phyloP scores from a whole-genome alignment of 805 yeast genomes.

The Barnettozyma botsteinii region DNA sequence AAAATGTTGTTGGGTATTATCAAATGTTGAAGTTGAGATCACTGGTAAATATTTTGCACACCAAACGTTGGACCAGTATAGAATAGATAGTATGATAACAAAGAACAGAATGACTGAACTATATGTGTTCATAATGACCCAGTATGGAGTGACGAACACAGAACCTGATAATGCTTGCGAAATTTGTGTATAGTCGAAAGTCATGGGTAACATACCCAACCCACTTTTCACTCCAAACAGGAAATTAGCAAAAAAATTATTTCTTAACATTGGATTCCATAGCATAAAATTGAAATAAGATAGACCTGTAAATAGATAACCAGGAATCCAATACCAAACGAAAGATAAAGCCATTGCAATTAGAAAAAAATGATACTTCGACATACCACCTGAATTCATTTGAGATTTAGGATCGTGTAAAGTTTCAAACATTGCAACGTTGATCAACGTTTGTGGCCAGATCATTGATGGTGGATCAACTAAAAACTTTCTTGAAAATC shows the following conservation, averaged over 20 bases:
- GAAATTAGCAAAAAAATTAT: slow-evolving; percentile 54
- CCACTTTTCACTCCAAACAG: slow-evolving; percentile 58
- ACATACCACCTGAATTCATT: slow-evolving; percentile 44
- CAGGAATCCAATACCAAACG: slow-evolving; percentile 63
- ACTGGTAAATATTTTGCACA: slow-evolving; percentile 57
- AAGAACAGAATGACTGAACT: slow-evolving; percentile 45
- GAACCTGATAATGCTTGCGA: slow-evolving; percentile 39
- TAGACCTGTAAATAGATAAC: slow-evolving; percentile 54
- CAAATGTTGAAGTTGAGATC: slow-evolving; percentile 43
- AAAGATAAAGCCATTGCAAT: slow-evolving; percentile 38
- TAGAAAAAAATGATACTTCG: slow-evolving; percentile 45
- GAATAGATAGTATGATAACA: slow-evolving; percentile 42
- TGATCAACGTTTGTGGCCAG: slow-evolving; percentile 61
- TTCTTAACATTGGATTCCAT: slow-evolving; percentile 31
- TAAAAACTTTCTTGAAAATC: slow-evolving; percentile 49
- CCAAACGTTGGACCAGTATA: slow-evolving; percentile 51
- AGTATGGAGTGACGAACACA: slow-evolving; percentile 54
- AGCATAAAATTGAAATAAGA: slow-evolving; percentile 46
- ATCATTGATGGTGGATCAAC: slow-evolving; percentile 56
- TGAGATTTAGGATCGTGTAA: slow-evolving; percentile 32
- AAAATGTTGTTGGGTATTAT: slow-evolving; percentile 40
- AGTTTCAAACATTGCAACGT: slow-evolving; percentile 50
- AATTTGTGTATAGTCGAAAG: slow-evolving; percentile 56
- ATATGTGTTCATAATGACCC: slow-evolving; percentile 33
- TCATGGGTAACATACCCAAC: slow-evolving; percentile 47